Percentiles rank a stretch among this genome's conserved stretches.
Evolutionary conservation across 2,329 filamentous ascomycete species (phyloP).

Genomic region (Aspergillus fumigatiaffinis): DNA sequence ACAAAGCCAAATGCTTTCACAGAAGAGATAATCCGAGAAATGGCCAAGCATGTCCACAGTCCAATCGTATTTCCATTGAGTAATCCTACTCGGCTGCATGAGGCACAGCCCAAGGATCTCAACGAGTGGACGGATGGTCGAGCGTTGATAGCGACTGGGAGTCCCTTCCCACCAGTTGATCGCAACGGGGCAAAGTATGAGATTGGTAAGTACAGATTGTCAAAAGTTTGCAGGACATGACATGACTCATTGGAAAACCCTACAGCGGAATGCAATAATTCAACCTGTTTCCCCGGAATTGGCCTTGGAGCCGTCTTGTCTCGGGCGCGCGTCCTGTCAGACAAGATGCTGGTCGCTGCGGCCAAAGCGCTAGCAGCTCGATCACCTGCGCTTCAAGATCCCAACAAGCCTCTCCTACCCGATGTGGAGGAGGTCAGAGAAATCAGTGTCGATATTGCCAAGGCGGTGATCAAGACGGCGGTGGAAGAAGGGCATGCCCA

Average conservation of each 20-base stretch:
- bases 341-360: constrained; percentile 78
- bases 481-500: constrained; percentile 65
- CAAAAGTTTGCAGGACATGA: constrained; percentile 10
- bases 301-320: constrained; percentile 74
- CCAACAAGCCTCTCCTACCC: constrained; percentile 65
- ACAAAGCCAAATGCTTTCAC: constrained; percentile 75
- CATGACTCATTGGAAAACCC: constrained; percentile 25
- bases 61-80: constrained; percentile 80
- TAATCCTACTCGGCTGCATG: constrained; percentile 79
- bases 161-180: constrained; percentile 72
- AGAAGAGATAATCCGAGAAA: constrained; percentile 66
- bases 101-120: constrained; percentile 73
- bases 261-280: constrained; percentile 83
- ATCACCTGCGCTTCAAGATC: constrained; percentile 65
- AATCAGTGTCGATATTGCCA: constrained; percentile 74
- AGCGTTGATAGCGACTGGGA: constrained; percentile 77
- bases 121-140: constrained; percentile 74
- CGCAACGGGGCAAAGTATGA: constrained; percentile 53
- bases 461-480: constrained; percentile 68
- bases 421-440: constrained; percentile 70
- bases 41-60: constrained; percentile 67
- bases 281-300: constrained; percentile 79
- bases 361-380: constrained; percentile 67
- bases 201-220: constrained; percentile 41
- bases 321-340: constrained; percentile 63